Conservation (phyloP, 208 protist species). For the Acanthamoeba triangularis region DNA sequence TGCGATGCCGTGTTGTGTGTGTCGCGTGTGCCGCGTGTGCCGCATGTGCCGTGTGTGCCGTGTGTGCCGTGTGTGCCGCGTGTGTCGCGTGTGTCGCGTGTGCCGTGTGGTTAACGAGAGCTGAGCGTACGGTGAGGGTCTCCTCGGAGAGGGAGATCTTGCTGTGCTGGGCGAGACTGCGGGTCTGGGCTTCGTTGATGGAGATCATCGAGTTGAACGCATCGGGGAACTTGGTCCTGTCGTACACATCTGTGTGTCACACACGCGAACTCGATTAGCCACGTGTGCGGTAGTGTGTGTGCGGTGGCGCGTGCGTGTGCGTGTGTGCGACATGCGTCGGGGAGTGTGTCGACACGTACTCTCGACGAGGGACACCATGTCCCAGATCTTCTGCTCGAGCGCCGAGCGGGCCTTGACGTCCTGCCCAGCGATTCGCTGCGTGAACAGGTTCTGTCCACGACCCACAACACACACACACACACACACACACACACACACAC, state of each 20-base stretch:
- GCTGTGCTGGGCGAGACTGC: conserved; percentile 69
- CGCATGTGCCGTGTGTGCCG: not conserved
- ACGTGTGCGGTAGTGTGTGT: not conserved
- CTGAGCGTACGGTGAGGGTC: conserved; percentile 28
- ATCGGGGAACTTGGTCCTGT: conserved; percentile 58
- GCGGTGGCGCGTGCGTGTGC: not conserved
- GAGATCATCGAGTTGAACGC: conserved; percentile 70
- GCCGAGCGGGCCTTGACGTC: conserved; percentile 37
- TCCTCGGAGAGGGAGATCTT: conserved; percentile 47
- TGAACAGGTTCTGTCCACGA: conserved; percentile 36
- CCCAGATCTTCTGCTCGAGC: conserved; percentile 64
- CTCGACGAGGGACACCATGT: conserved; percentile 63
- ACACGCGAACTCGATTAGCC: not conserved
- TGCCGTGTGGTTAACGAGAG: not conserved
- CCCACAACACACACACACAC: too few species aligned
- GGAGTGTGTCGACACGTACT: too few species aligned
- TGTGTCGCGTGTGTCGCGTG: not conserved
- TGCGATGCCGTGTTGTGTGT: not conserved
- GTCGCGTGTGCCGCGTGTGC: too few species aligned
- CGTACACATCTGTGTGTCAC: conserved; percentile 27
- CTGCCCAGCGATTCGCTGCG: conserved; percentile 11
- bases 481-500: too few species aligned
- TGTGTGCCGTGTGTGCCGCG: not conserved
- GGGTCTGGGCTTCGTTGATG: conserved; percentile 73
- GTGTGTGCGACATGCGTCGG: not conserved